Evolutionary conservation across 306 rosid species (phyloP), one percentile per base, ranked within the genome.

Genomic region (Dicorynia guianensis): DNA sequence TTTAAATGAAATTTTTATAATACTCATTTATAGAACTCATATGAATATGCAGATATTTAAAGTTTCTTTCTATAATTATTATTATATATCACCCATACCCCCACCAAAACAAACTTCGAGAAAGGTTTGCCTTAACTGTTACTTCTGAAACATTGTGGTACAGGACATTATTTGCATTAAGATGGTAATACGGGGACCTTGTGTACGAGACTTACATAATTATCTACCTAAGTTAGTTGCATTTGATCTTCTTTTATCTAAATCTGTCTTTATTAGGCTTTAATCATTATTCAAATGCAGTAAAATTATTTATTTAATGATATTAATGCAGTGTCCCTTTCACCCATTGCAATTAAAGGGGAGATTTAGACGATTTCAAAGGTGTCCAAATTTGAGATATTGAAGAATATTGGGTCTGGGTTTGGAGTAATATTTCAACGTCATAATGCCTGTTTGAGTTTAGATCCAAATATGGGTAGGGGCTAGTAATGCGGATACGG

Each of bases 111-210:
- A 25, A 25, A 25, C 30, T 25, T 25, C 1, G 30, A 25, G 30
- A 25, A 25, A 2, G 30, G 30, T 25, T 25, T 25, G 30, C 30
- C 30, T 25, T 25, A 1, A 25, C 1, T 25, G 30, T 47, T 25
- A 57, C 20, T 52, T 40, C 56, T 59, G 52, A 64, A 20, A 11
- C 19, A 4, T 17, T 50, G 15, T 25, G 11, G 11, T 14, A 48
- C 53, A 20, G 42, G 14, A 42, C 65, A 78, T 17, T 78, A 52
- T 63, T 35, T 34, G 72, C 74, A 70, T 54, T 12, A 53, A 70
- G 60, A 14, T 70, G 77, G 52, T 71, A 44, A 19, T 62, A 66
- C 20, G 58, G 49, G 46, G 30, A 69, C 78, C 59, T 79, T 79
- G 50, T 30, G 44, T 72, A 38, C 54, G 20, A 69, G 8, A 49